These are phyloP conservation scores for Phytophthora agathidicida DNA, from an alignment of 352 stramenopile genomes.

Conservation along the genomic window DNA sequence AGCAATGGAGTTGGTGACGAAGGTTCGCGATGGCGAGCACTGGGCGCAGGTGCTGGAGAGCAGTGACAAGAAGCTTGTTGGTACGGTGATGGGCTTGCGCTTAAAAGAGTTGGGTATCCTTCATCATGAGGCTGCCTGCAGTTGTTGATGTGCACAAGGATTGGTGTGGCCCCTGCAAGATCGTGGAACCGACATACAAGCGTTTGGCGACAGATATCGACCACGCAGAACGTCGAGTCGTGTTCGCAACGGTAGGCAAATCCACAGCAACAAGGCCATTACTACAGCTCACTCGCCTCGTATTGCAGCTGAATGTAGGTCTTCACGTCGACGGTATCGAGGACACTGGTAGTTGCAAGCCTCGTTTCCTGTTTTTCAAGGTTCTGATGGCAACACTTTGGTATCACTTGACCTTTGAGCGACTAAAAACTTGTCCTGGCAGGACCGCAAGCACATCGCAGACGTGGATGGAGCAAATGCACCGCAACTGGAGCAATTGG, in stretches of 20 bases:
- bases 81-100: no score
- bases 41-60: constrained; percentile 55
- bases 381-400: constrained; percentile 19
- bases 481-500: constrained; percentile 63
- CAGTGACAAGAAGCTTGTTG: constrained; percentile 71
- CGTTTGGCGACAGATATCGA: constrained; percentile 63
- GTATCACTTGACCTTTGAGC: background rate
- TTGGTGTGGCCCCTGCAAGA: constrained; percentile 78
- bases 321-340: constrained; percentile 58
- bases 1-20: constrained; percentile 54
- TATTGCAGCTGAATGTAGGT: constrained; percentile 50
- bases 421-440: constrained; percentile 3
- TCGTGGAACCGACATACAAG: constrained; percentile 81
- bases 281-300: background rate
- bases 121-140: constrained; percentile 11
- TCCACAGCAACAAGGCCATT: background rate
- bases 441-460: constrained; percentile 66
- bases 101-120: no score
- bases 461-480: constrained; percentile 68
- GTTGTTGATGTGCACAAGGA: constrained; percentile 77
- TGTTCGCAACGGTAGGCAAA: constrained; percentile 55
- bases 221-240: constrained; percentile 51
- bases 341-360: constrained; percentile 69
- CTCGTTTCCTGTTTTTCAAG: constrained; percentile 67
- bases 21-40: constrained; percentile 67